These are phyloP conservation scores for Populus hybrid DNA, from an alignment of 441 rosid genomes.

Conservation along the genomic window DNA sequence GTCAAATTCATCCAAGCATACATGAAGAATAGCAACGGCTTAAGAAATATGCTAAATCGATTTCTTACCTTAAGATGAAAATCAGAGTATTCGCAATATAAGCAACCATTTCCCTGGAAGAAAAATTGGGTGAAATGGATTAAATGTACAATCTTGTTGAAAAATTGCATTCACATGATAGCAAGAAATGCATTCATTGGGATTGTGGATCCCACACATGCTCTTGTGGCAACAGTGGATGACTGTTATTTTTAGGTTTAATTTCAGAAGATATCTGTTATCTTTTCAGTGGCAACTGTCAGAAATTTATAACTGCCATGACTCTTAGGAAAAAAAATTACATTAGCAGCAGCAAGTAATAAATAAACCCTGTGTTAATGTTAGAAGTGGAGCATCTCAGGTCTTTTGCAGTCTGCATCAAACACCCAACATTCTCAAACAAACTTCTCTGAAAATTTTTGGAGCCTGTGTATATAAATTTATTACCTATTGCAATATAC, in stretches of 20 bases:
- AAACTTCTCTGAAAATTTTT: neutral
- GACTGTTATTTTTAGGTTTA: neutral
- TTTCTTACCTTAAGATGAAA: constrained; percentile 78
- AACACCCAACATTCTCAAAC: neutral
- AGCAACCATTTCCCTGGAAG: constrained; percentile 92
- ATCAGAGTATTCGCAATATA: constrained; percentile 91
- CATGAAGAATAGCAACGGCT: neutral
- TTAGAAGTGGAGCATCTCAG: neutral
- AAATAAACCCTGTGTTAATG: neutral
- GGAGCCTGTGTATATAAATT: neutral
- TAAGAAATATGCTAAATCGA: neutral
- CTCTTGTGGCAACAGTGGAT: neutral
- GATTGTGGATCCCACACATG: neutral
- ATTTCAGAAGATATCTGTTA: neutral
- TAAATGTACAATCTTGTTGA: neutral
- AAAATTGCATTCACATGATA: neutral
- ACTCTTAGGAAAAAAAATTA: neutral
- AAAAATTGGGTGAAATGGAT: constrained; percentile 9
- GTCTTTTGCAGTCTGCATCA: neutral
- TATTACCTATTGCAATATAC: neutral
- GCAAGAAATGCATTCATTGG: neutral
- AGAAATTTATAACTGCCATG: neutral
- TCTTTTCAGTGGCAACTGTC: neutral
- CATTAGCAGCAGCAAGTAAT: neutral
- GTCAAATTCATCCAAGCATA: neutral